Evolutionary conservation across 768 basidiomycete genomes (phyloP), one percentile per base, ranked within the genome.

Genomic region (Auriscalpium microsporum): DNA sequence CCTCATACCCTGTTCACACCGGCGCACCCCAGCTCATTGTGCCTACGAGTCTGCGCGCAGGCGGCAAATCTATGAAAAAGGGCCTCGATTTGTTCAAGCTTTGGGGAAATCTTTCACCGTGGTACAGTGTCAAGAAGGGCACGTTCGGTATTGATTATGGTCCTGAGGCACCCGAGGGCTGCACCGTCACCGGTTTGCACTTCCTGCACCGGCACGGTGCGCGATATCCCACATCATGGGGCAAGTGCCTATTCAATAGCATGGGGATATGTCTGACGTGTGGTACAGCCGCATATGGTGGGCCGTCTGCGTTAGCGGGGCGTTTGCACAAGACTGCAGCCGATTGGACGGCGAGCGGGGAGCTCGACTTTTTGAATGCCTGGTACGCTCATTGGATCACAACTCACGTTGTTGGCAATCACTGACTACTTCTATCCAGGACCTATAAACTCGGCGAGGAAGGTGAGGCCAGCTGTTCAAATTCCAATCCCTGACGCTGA

Each of bases 371-470:
- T 66, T 71, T 96, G 72, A 91, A 93, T 64, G 76, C 78, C 33
- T 96, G 93, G 92, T 88, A 48, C 37, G 79, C 66, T 60, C 63
- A 35, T 45, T 49, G 55, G 8, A 19, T 37, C 57, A 21, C 13
- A 45, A 35, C 28, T 40, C 51, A n/a, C 14, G 40, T 45, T 13
- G 9, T 10, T 45, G 33, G 8, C 14, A 8, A 48, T 5, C 53
- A 7, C 37, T 4, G 28, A 19, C 48, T 28, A 28, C 50, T 42
- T 36, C 45, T 38, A 28, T 52, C 11, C 58, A 90, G 90, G 94
- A 84, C 86, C 6, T 94, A 92, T 70, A 88, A 89, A 62, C 80
- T 97, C 2, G 94, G 94, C 13, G 84, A 86, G 72, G 94, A 96
- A 73, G 73, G 87, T 88, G 60, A 14, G 68, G 57, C 28, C 19